Base-by-base conservation (phyloP, 331 rosid genomes). In the Dryas integrifolia region DNA sequence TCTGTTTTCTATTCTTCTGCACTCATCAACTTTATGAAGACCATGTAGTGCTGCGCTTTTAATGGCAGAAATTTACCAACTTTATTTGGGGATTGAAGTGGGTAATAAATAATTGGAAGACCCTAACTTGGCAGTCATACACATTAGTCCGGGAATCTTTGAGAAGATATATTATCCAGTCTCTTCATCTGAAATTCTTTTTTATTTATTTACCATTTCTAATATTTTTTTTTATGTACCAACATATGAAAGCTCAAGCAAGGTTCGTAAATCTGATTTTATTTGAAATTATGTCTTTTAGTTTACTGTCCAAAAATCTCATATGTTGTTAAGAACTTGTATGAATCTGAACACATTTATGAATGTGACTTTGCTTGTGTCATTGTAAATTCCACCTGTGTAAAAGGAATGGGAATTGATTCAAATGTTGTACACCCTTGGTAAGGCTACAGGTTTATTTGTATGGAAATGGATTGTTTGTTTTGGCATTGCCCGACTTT, bases 1-100 rank as follows among this genome's bases (percentile, higher is more conserved):
- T 71, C 46, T 55, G 15, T 56, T 51, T 46, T 6, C 4, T 57
- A 46, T 43, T n/a, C 45, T 67, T 16, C 39, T 16, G 2, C 8
- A 35, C 57, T 7, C 41, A 46, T 67, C 35, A 15, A 48, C 52
- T 65, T 56, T 57, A 16, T 57, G 53, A 78, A 47, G 59, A 45
- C 77, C 52, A 63, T n/a, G 43, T 9, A 58, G 67, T 38, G 43
- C 58, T 21, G 72, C 48, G 77, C 50, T 52, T 77, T 43, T 9
- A 46, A 7, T 62, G 72, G 72, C 26, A 26, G 64, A 41, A 39
- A 73, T 2, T 1, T 12, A 2, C 50, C 40, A 39, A 18, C 60
- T 63, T 74, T 24, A 8, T 52, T 49, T 73, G 18, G 62, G 77
- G 21, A 41, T 13, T 48, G 35, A 58, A 21, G 46, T 7, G 16